Evolutionary conservation across 768 basidiomycete genomes (phyloP).

Genomic region (Boletus subparvulus): DNA sequence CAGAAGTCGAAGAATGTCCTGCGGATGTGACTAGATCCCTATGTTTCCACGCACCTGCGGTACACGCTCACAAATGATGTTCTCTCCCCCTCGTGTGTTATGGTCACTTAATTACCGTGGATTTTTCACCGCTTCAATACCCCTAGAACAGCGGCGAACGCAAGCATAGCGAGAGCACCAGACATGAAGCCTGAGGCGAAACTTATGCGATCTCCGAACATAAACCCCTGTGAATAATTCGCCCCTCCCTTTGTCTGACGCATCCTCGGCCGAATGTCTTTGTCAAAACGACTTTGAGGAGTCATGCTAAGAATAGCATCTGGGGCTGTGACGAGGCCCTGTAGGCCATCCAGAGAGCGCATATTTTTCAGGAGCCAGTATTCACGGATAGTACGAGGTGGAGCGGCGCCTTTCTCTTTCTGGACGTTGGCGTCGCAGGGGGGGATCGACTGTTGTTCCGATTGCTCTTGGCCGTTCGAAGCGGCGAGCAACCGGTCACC

Average conservation of each 20-base stretch:
- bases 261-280: slow-evolving; percentile 12
- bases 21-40: no score
- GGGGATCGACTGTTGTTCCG: not conserved
- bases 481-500: slow-evolving; percentile 33
- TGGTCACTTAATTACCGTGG: not conserved
- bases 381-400: slow-evolving; percentile 36
- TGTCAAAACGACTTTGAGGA: slow-evolving; percentile 21
- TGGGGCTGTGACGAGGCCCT: slow-evolving; percentile 40
- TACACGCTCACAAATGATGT: no score
- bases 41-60: no score
- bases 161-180: slow-evolving; percentile 10
- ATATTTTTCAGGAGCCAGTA: slow-evolving; percentile 50
- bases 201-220: slow-evolving; percentile 3
- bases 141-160: slow-evolving; percentile 7
- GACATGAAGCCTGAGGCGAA: slow-evolving; percentile 21
- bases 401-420: not conserved
- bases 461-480: not conserved
- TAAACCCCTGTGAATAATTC: not conserved
- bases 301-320: slow-evolving; percentile 12
- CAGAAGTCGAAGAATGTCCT: not conserved
- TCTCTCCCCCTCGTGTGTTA: not conserved
- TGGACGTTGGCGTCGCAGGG: slow-evolving; percentile 8
- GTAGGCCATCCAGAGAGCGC: slow-evolving; percentile 57
- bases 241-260: not conserved
- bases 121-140: slow-evolving; percentile 4